Base-by-base conservation (phyloP, 495 filamentous ascomycete species). In the Talaromyces thailandensis region DNA sequence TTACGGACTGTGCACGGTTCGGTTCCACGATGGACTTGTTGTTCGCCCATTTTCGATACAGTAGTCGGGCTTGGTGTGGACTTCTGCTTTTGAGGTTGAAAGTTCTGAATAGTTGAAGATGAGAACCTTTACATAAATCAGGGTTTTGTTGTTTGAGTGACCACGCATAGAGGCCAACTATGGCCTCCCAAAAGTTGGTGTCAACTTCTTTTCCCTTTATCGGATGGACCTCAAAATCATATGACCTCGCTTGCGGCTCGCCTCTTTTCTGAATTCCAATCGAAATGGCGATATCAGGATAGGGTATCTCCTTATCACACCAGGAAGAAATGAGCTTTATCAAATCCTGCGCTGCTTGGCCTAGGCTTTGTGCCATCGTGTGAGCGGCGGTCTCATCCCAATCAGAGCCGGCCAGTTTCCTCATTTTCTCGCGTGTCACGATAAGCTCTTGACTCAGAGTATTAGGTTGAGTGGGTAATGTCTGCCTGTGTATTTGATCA, bases 321-420 rank as follows among this genome's bases (percentile, higher is more conserved):
- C 57, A 60, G 11, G 40, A 48, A n/a, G 14, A 48, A 29, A 60
- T 48, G 23, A 29, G 21, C 9, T 9, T 28, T 14, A 24, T 35
- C 24, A 50, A 51, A 16, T 61, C 26, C 35, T 73, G 69, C 4
- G 76, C 73, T 4, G 68, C 62, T 4, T 62, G 28, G 23, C 71
- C 68, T 4, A 79, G 63, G 9, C 67, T 70, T 0, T 60, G 62
- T 8, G 75, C 73, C 11, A 63, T 43, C 4, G 65, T 63, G 6
- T 71, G 70, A 28, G 72, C 73, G 1, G 74, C 70, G 21, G 75
- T 66, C 24, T 70, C 68, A 32, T 74, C 66, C 76, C 76, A 79
- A 32, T 61, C 12, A 6, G 25, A 29, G 16, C 58, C 43, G 7
- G 43, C 43, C 37, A 61, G 11, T 28, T 61, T 32, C 28, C 40